phyloP scores from a whole-genome alignment of 306 rosid genomes.

The Arachis stenosperma region DNA sequence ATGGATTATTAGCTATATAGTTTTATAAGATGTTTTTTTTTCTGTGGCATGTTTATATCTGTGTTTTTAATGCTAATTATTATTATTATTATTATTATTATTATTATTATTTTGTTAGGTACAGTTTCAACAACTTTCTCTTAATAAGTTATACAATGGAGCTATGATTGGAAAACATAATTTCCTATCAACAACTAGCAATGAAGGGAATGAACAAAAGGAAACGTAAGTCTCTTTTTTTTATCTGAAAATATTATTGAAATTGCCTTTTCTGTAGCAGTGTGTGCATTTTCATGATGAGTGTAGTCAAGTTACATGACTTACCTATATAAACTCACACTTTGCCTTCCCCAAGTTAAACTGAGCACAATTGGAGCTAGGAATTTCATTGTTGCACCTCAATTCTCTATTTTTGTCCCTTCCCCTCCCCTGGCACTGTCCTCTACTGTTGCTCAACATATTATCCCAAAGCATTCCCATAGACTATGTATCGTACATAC shows the following conservation, averaged over 20 bases:
- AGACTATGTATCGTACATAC: no score
- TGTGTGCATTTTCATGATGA: not conserved
- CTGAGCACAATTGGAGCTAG: not conserved
- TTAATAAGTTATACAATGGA: constrained; percentile 37
- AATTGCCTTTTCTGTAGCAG: constrained; percentile 20
- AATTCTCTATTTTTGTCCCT: not conserved
- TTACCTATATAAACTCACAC: not conserved
- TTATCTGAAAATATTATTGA: not conserved
- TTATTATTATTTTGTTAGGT: not conserved
- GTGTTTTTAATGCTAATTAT: not conserved
- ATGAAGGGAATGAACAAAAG: constrained; percentile 35
- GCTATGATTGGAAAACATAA: constrained; percentile 34
- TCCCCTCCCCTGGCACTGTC: no score
- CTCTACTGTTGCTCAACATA: no score
- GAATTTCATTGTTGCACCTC: not conserved
- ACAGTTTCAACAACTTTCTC: constrained; percentile 36
- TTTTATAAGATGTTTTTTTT: constrained; percentile 5
- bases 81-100: not conserved
- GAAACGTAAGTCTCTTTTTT: constrained; percentile 46
- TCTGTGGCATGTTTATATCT: constrained; percentile 10
- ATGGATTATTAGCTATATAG: constrained; percentile 15
- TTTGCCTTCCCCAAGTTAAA: not conserved
- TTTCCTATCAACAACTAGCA: constrained; percentile 48
- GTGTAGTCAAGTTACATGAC: not conserved
- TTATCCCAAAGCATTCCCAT: no score